Evolutionary conservation across 75 land plant species (phyloP).

Genomic region (Isoetes taiwanensis): DNA sequence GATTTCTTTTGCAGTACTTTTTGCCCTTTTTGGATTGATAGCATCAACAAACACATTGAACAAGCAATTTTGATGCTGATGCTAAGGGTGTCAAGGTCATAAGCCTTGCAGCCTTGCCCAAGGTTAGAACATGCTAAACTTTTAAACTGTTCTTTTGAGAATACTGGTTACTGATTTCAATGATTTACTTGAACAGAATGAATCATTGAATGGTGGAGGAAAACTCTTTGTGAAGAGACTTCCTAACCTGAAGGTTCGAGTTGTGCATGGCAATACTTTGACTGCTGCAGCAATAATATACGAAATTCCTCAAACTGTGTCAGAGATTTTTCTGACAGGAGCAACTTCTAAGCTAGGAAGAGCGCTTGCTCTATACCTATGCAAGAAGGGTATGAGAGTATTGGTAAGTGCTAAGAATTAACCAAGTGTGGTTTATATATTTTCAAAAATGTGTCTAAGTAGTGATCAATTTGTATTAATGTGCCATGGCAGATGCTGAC

Average conservation of each 20-base stretch:
- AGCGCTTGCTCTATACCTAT: constrained; percentile 83
- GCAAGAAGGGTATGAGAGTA: constrained; percentile 47
- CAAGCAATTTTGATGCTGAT: constrained; percentile 77
- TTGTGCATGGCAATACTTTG: constrained; percentile 90
- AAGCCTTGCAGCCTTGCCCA: constrained; percentile 92
- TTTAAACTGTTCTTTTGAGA: too few species aligned
- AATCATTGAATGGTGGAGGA: constrained; percentile 85
- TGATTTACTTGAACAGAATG: constrained; percentile 74
- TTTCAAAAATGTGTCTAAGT: constrained; percentile 50
- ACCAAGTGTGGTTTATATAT: not conserved
- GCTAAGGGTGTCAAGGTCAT: constrained; percentile 74
- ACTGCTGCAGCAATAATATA: constrained; percentile 80
- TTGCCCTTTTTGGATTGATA: constrained; percentile 69
- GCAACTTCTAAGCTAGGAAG: constrained; percentile 94
- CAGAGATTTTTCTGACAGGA: constrained; percentile 84
- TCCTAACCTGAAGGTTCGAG: constrained; percentile 58
- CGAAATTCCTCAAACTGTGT: constrained; percentile 48
- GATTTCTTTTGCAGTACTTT: constrained; percentile 99
- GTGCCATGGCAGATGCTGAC: constrained; percentile 67
- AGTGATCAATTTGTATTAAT: not conserved
- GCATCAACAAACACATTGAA: constrained; percentile 75
- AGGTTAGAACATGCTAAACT: too few species aligned
- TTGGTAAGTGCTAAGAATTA: constrained; percentile 27
- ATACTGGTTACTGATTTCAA: too few species aligned
- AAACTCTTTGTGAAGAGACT: constrained; percentile 63